Percentiles rank a stretch among this genome's conserved stretches.
These are phyloP conservation scores for Caloboletus firmus DNA, from an alignment of 1,284 basidiomycete species.

Conservation along the genomic window DNA sequence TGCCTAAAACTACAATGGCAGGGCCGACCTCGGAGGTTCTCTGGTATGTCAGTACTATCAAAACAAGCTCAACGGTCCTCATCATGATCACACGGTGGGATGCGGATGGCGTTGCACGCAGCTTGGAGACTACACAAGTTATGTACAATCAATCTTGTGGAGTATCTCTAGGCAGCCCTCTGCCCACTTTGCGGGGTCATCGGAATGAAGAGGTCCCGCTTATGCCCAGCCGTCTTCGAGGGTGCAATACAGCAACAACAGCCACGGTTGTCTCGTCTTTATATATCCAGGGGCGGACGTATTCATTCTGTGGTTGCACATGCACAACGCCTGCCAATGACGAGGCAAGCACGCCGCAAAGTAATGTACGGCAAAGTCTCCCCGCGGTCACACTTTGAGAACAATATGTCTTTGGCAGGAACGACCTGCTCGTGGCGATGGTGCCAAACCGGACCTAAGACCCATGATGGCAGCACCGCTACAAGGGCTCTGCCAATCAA, in stretches of 20 bases:
- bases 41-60: too few relatives aligned
- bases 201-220: not conserved
- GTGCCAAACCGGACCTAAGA: not conserved
- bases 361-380: not conserved
- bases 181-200: too few relatives aligned
- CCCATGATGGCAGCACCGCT: not conserved
- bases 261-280: not conserved
- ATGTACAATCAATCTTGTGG: too few relatives aligned
- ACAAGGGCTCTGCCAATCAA: too few relatives aligned
- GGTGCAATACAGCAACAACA: too few relatives aligned
- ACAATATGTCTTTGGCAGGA: not conserved
- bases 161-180: too few relatives aligned
- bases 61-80: too few relatives aligned
- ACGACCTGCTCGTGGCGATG: not conserved
- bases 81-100: not conserved
- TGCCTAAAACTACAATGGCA: constrained; percentile 7
- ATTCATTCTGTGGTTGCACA: too few relatives aligned
- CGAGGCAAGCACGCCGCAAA: not conserved
- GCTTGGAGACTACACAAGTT: too few relatives aligned
- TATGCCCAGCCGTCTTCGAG: too few relatives aligned
- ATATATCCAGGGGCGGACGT: not conserved
- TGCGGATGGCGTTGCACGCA: too few relatives aligned
- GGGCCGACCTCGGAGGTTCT: too few relatives aligned
- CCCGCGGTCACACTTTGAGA: not conserved
- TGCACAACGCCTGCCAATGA: not conserved